phyloP scores from a whole-genome alignment of 805 yeast genomes.

The Barnettozyma populi region DNA sequence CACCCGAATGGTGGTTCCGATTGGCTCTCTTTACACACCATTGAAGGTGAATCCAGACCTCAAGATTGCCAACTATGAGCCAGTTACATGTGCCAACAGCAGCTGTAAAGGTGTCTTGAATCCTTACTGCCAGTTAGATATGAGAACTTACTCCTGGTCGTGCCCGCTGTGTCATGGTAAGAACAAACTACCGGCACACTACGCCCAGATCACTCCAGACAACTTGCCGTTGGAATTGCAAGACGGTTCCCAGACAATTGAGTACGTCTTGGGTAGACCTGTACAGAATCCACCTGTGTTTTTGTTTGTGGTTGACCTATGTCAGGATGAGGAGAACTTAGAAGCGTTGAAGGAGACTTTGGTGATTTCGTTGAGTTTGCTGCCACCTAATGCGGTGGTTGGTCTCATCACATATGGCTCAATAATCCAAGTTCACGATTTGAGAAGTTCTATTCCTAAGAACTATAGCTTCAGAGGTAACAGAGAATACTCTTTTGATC shows the following conservation, averaged over 20 bases:
- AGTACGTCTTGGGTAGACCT: slow-evolving; percentile 77
- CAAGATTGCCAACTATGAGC: slow-evolving; percentile 79
- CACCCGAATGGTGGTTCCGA: slow-evolving; percentile 86
- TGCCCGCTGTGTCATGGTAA: slow-evolving; percentile 80
- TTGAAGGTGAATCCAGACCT: slow-evolving; percentile 71
- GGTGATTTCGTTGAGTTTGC: slow-evolving; percentile 63
- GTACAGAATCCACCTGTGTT: slow-evolving; percentile 82
- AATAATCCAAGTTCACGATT: slow-evolving; percentile 84
- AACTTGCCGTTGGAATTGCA: slow-evolving; percentile 78
- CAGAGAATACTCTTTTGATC: slow-evolving; percentile 62
- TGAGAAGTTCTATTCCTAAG: slow-evolving; percentile 62
- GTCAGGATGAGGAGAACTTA: slow-evolving; percentile 85
- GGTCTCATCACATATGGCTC: slow-evolving; percentile 89
- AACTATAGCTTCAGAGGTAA: slow-evolving; percentile 85
- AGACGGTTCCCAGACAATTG: slow-evolving; percentile 68
- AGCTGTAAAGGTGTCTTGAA: slow-evolving; percentile 83
- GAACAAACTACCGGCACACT: slow-evolving; percentile 78
- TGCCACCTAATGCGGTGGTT: slow-evolving; percentile 86
- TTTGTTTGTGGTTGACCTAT: slow-evolving; percentile 78
- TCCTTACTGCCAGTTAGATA: slow-evolving; percentile 79
- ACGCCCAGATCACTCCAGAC: slow-evolving; percentile 68
- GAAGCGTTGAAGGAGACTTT: slow-evolving; percentile 78
- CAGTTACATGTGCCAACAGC: slow-evolving; percentile 67
- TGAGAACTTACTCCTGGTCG: slow-evolving; percentile 71
- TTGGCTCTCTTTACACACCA: slow-evolving; percentile 95